These are phyloP conservation scores for Lagenidium giganteum DNA, from an alignment of 352 stramenopile genomes.

Conservation along the genomic window DNA sequence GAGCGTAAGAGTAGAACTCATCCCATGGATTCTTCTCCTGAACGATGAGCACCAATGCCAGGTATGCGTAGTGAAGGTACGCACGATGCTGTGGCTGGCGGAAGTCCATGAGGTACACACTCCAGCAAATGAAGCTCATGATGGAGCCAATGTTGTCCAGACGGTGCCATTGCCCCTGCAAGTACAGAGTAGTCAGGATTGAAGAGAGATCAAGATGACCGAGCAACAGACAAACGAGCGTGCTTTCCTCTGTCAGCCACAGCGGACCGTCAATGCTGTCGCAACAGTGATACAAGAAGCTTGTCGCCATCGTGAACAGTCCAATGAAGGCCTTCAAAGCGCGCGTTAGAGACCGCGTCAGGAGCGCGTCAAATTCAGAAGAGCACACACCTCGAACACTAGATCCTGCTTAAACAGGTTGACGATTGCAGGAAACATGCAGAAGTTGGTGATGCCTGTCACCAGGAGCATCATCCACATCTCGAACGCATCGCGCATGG, in stretches of 20 bases:
- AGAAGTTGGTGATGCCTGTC: conserved; percentile 60
- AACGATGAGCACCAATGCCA: conserved; percentile 42
- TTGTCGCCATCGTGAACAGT: conserved; percentile 57
- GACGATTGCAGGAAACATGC: conserved; percentile 58
- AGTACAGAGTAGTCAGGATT: neutral
- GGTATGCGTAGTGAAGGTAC: conserved; percentile 56
- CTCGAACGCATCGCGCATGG: conserved; percentile 51
- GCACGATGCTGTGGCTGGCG: conserved; percentile 23
- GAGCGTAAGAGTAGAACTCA: conserved; percentile 31
- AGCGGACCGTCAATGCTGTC: conserved; percentile 54
- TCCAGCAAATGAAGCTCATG: conserved; percentile 66
- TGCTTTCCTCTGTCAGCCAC: conserved; percentile 60
- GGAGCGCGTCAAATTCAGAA: neutral
- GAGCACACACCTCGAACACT: conserved; percentile 45
- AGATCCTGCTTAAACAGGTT: conserved; percentile 35
- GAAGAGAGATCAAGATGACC: conserved; percentile 1
- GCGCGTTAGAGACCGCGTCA: too few species aligned
- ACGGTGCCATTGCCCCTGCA: conserved; percentile 52
- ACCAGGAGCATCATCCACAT: conserved; percentile 50
- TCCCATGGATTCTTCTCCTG: conserved; percentile 71
- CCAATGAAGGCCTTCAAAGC: conserved; percentile 53
- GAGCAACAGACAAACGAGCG: too few species aligned
- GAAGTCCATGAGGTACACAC: conserved; percentile 63
- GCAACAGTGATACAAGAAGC: conserved; percentile 62
- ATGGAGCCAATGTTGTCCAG: conserved; percentile 69